Conservation (phyloP, 345 rosid genomes). For the Eucalyptus dawsonii region DNA sequence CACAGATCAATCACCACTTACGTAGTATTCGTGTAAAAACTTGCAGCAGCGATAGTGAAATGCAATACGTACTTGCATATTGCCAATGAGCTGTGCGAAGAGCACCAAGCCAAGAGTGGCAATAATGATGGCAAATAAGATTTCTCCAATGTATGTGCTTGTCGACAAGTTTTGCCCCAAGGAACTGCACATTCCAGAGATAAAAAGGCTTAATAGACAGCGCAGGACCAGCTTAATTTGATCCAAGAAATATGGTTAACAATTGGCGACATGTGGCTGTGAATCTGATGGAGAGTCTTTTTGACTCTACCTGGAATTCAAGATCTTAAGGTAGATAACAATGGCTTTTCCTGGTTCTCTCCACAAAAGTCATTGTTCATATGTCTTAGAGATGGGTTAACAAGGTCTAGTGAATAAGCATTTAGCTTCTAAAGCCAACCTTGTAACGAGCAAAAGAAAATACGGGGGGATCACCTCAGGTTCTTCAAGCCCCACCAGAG, state of each 20-base stretch:
- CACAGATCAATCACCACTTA: neutral
- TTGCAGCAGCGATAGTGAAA: neutral
- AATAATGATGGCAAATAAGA: slow-evolving; percentile 38
- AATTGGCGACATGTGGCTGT: neutral
- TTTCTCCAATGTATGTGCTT: slow-evolving; percentile 42
- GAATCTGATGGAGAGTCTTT: neutral
- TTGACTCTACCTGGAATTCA: neutral
- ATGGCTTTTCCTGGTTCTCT: neutral
- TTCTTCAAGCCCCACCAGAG: slow-evolving; percentile 45
- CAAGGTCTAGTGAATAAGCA: neutral
- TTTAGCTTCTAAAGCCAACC: neutral
- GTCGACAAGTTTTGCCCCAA: slow-evolving; percentile 35
- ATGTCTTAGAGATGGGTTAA: neutral
- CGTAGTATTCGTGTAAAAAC: neutral
- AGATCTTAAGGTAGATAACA: neutral
- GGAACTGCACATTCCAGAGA: slow-evolving; percentile 25
- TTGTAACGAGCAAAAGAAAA: neutral
- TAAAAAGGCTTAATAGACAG: neutral
- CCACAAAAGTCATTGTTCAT: neutral
- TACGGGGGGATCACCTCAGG: slow-evolving; percentile 7
- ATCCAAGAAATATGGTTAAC: neutral
- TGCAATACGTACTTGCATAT: slow-evolving; percentile 37
- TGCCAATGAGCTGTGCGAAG: slow-evolving; percentile 54
- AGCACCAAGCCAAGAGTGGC: slow-evolving; percentile 52
- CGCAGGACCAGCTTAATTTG: neutral